Evolutionary conservation across 2,329 filamentous ascomycete species (phyloP), one percentile per base, ranked within the genome.

Genomic region (Ophidiomyces ophidiicola): DNA sequence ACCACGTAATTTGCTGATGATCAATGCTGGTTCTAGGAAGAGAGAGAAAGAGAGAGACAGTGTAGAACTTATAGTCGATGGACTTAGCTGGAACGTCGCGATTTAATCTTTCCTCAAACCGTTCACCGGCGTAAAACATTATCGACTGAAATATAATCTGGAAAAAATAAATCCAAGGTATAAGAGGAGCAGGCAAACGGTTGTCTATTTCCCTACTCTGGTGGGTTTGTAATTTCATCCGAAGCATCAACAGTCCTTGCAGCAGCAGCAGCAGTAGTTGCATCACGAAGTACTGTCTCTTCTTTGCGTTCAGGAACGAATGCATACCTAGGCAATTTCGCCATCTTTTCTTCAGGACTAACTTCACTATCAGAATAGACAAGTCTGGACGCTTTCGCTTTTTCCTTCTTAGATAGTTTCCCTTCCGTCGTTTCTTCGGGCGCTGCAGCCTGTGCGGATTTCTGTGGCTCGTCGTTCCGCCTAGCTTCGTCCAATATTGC

Each of bases 271-370:
- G 55, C 51, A 44, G 50, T 51, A 47, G 55, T 55, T 43, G 56
- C 46, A 44, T 59, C 58, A 44, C 50, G 49, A 39, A 61, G 50
- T 29, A 47, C 53, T 43, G 57, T 62, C 43, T 63, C 54, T 36
- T 47, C 50, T 50, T 55, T 59, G 39, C 51, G 55, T 49, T 63
- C 58, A 52, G 71, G 72, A 53, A 67, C 66, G 58, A 74, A 81
- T 51, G 78, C 76, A 66, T 92, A 94, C 60, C 76, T 78, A 45
- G 81, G 69, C 64, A 90, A 66, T 55, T 67, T 64, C 19, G 84
- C 80, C 82, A 93, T 86, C 63, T 79, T 84, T 70, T 94, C 87
- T 65, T 94, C 87, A 1, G 85, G 82, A 53, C 82, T 90, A 53
- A 78, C 66, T 43, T 81, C 78, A 36, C 80, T 76, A 55, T 92